Evolutionary conservation across 1,139 yeast genomes (phyloP).

Genomic region (Yamadazyma dendronema): DNA sequence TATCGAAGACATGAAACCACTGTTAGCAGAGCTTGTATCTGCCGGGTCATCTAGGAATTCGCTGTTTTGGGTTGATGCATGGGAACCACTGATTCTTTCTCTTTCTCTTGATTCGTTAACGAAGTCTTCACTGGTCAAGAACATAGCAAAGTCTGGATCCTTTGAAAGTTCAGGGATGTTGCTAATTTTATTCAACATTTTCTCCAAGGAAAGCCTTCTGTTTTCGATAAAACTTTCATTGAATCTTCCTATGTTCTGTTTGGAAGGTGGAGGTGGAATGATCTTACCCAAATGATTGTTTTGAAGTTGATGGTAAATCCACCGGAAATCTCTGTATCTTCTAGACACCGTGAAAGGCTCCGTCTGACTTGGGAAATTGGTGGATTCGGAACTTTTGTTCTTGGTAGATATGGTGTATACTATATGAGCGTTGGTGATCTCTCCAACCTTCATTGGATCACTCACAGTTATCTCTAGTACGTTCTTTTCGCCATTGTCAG

Average conservation of each 20-base stretch:
- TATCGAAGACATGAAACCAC: slow-evolving; percentile 63
- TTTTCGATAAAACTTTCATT: slow-evolving; percentile 86
- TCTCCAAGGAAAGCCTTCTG: slow-evolving; percentile 82
- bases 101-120: slow-evolving; percentile 61
- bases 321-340: slow-evolving; percentile 76
- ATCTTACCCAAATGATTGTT: slow-evolving; percentile 86
- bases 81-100: slow-evolving; percentile 55
- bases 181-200: slow-evolving; percentile 75
- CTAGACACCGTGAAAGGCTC: slow-evolving; percentile 58
- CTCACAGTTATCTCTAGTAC: slow-evolving; percentile 71
- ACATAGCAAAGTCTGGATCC: slow-evolving; percentile 76
- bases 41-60: slow-evolving; percentile 38
- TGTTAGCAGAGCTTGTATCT: slow-evolving; percentile 29
- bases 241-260: slow-evolving; percentile 79
- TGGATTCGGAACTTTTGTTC: slow-evolving; percentile 31
- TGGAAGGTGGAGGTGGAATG: slow-evolving; percentile 96
- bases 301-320: slow-evolving; percentile 89
- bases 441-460: slow-evolving; percentile 92
- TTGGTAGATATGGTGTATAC: slow-evolving; percentile 75
- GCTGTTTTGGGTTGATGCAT: slow-evolving; percentile 45
- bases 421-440: slow-evolving; percentile 82
- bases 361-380: slow-evolving; percentile 19
- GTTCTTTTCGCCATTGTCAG: slow-evolving; percentile 9
- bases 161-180: slow-evolving; percentile 53
- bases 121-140: slow-evolving; percentile 74